Conservation (phyloP, 2,329 filamentous ascomycete genomes). For the Hawksworthiomyces lignivorus region DNA sequence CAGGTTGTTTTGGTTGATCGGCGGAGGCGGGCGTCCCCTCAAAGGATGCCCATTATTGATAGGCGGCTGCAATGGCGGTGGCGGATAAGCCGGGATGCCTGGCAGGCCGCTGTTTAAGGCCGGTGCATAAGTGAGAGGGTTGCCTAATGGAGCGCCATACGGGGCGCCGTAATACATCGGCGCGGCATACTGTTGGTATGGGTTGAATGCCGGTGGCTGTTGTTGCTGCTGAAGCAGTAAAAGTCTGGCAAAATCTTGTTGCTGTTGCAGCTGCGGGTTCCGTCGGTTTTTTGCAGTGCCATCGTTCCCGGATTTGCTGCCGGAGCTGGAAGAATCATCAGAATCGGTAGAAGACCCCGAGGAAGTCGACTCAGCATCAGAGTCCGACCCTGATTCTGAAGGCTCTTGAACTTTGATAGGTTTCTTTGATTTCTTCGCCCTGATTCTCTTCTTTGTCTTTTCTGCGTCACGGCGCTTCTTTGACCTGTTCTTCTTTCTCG, state of each 20-base stretch:
- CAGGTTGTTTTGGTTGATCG: neutral
- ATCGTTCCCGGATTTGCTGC: conserved; percentile 1
- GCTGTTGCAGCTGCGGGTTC: conserved; percentile 2
- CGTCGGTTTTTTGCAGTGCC: neutral
- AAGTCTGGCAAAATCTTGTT: conserved; percentile 2
- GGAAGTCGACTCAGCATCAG: neutral
- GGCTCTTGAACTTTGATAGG: conserved; percentile 13
- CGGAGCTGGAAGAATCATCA: conserved; percentile 11
- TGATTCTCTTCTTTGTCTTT: conserved; percentile 22
- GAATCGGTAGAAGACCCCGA: conserved; percentile 16
- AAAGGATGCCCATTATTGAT: neutral
- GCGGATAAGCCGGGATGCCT: neutral
- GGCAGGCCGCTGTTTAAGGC: neutral
- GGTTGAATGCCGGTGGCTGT: conserved; percentile 1
- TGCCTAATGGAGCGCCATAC: neutral
- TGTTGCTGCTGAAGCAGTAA: conserved; percentile 7
- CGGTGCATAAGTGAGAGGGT: neutral
- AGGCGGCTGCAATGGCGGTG: neutral
- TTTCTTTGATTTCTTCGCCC: conserved; percentile 22
- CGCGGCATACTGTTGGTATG: conserved; percentile 1
- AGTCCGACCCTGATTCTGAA: conserved; percentile 12
- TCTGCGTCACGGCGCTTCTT: conserved; percentile 24
- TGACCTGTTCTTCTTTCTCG: conserved; percentile 19
- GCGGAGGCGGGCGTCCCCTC: neutral
- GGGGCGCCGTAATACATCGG: conserved; percentile 5